These are phyloP conservation scores for Mycosphaerelloides madeirae DNA, from an alignment of 2,329 filamentous ascomycete genomes.

Conservation along the genomic window DNA sequence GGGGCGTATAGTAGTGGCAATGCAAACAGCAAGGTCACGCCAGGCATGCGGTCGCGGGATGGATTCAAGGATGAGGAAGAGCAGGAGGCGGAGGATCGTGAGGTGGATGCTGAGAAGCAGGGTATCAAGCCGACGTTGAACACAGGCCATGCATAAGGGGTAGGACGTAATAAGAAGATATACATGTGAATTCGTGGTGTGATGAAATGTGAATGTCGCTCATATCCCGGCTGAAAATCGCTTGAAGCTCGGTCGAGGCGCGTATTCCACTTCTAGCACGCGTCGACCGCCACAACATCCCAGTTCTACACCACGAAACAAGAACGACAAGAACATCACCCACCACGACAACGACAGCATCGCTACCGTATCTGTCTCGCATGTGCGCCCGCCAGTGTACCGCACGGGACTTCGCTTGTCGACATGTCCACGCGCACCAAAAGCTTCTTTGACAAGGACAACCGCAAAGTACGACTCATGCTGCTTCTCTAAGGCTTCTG, in stretches of 20 bases:
- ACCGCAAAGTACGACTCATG: conserved; percentile 35
- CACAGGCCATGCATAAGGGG: conserved; percentile 20
- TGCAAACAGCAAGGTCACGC: conserved; percentile 10
- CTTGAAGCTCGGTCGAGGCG: no score
- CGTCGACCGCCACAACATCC: no score
- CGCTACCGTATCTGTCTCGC: no score
- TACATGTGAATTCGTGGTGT: no score
- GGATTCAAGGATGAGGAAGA: conserved; percentile 24
- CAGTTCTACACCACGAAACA: no score
- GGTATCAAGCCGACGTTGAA: conserved; percentile 20
- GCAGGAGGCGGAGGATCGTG: conserved; percentile 14
- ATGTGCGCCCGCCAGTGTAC: no score
- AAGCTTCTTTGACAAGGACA: conserved; percentile 49
- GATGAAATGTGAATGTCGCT: no score
- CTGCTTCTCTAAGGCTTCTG: background rate
- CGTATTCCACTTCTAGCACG: no score
- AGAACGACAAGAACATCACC: no score
- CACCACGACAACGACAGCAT: no score
- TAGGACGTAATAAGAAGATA: background rate
- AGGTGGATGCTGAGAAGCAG: conserved; percentile 13
- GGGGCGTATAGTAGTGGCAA: conserved; percentile 18
- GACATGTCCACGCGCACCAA: conserved; percentile 39
- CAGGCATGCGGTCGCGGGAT: conserved; percentile 20
- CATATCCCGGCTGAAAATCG: no score
- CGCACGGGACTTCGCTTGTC: background rate